Conservation (phyloP, 768 basidiomycete species). For the Coprinopsis sp. region DNA sequence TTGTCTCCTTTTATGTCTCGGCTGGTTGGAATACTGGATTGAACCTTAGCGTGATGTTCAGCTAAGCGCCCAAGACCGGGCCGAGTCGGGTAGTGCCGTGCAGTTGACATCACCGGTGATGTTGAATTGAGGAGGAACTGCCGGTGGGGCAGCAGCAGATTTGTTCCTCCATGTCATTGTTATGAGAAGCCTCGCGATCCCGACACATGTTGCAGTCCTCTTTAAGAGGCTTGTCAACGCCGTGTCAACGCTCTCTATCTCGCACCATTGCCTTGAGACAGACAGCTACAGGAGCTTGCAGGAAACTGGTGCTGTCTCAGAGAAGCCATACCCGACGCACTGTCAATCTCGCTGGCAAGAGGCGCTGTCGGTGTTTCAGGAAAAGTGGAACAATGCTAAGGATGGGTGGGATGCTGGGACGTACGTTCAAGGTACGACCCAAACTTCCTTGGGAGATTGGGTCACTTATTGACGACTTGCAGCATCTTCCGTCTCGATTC, state of each 20-base stretch:
- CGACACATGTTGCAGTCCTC: conserved; percentile 55
- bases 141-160: neutral
- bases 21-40: no score
- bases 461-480: neutral
- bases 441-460: neutral
- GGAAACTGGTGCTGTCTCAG: neutral
- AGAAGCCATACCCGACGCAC: neutral
- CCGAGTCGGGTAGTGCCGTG: no score
- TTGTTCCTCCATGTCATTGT: conserved; percentile 4
- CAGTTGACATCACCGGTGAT: no score
- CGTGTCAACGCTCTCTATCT: conserved; percentile 65
- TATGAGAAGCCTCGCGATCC: conserved; percentile 47
- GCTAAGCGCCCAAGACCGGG: no score
- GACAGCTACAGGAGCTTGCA: conserved; percentile 15
- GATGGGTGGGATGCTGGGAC: neutral
- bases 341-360: neutral
- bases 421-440: neutral
- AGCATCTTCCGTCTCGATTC: conserved; percentile 11
- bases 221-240: conserved; percentile 64
- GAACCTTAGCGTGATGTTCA: no score
- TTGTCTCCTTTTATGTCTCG: no score
- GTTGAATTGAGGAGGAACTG: neutral
- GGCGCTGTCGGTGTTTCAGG: neutral
- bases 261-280: conserved; percentile 53
- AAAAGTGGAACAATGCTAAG: neutral